A percentile compares a stretch with the other conserved stretches of the same genome.
Conservation (phyloP, 495 filamentous ascomycete species). For the Tetracladium setigerum region DNA sequence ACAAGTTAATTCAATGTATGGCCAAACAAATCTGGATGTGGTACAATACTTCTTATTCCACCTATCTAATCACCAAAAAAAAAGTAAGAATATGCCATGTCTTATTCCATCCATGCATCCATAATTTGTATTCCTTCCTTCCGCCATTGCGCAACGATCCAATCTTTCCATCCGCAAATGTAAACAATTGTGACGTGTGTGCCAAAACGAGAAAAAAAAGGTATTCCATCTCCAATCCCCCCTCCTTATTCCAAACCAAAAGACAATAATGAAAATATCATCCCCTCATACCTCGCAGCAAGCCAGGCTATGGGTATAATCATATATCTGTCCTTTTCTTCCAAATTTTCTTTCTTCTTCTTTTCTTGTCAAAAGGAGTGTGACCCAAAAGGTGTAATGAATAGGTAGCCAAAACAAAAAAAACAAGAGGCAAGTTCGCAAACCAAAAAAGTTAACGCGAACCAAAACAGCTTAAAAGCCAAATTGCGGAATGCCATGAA, state of each 20-base stretch:
- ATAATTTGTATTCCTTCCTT: too few species aligned
- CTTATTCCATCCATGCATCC: too few species aligned
- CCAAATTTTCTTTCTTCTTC: constrained; percentile 1
- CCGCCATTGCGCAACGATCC: too few species aligned
- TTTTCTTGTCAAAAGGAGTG: constrained; percentile 5
- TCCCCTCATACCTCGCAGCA: constrained; percentile 23
- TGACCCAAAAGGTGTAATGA: constrained; percentile 1
- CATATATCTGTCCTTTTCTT: constrained; percentile 16
- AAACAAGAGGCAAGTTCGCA: background rate
- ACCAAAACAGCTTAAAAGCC: constrained; percentile 11
- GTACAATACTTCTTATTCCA: too few species aligned
- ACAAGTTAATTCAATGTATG: too few species aligned
- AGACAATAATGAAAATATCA: constrained; percentile 10
- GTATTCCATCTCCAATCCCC: background rate
- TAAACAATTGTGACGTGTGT: too few species aligned
- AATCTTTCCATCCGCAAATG: too few species aligned
- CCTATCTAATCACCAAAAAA: too few species aligned
- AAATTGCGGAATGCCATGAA: constrained; percentile 13
- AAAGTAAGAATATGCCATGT: too few species aligned
- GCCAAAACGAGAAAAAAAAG: too few species aligned
- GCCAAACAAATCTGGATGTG: too few species aligned
- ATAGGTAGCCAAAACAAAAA: constrained; percentile 5
- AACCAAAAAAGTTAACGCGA: constrained; percentile 15
- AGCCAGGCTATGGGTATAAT: constrained; percentile 21
- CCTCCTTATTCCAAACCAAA: background rate